Base-by-base conservation (phyloP, 2,329 filamentous ascomycete genomes). In the Paracoccidioides lutzii region DNA sequence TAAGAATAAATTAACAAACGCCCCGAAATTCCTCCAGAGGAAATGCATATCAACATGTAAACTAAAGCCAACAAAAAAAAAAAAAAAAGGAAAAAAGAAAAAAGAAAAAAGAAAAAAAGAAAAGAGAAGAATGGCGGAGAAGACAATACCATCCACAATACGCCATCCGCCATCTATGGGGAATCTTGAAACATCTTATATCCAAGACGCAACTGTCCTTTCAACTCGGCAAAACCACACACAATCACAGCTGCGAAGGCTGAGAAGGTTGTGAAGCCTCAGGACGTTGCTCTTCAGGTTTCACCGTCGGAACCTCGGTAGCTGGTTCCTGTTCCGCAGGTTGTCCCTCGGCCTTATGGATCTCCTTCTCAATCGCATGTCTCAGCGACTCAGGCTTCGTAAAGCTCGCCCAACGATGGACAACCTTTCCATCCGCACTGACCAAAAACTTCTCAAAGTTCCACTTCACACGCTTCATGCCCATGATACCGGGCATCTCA, bases 371-470 rank as follows among this genome's bases (percentile, higher is more conserved):
- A 63, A 96, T 90, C 3, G 79, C 73, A 60, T 78, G 77, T 81
- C 91, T 87, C 64, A 98, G 74, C 42, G 74, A 73, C 75, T 91
- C 88, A 0, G 93, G 93, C 78, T 90, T 93, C 58, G 87, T 89
- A 15, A 83, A 87, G 71, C 87, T 91, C 38, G 88, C 87, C 89
- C 90, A 98, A 61, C 93, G 78, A 33, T 80, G 80, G 74, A 87
- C 86, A 63, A 97, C 89, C 74, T 85, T 80, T 32, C 93, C 93
- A 71, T 97, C 89, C 59, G 82, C 81, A 58, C 85, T 86, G 61
- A 98, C 77, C 60, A 98, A 76, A 75, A 96, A 98, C 81, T 98
- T 98, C 74, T 98, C 93, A 77, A 97, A 98, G 76, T 98, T 98
- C 93, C 93, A 98, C 85, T 97, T 96, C 66, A 98, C 79, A 59